phyloP scores from a whole-genome alignment of 2,329 filamentous ascomycete species.

The Pseudocercospora fuligena region DNA sequence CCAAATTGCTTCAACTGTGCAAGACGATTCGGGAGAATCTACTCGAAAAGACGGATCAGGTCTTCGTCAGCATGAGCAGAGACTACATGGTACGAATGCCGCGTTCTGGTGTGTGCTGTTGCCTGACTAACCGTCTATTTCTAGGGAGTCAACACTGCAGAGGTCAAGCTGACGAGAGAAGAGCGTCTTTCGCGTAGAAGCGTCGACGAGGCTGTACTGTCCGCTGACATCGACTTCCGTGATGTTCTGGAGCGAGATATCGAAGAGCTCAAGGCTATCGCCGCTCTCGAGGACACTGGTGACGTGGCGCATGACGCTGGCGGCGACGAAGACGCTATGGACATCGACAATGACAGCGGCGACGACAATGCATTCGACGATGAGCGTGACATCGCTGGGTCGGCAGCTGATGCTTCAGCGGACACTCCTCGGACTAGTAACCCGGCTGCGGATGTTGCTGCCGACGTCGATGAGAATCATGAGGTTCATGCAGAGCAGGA shows the following conservation, averaged over 20 bases:
- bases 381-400: constrained; percentile 4
- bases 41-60: constrained; percentile 52
- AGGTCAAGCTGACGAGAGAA: constrained; percentile 26
- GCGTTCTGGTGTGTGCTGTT: not conserved
- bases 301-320: not conserved
- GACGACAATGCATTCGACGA: constrained; percentile 14
- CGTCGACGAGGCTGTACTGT: constrained; percentile 28
- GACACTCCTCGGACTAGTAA: not conserved
- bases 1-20: constrained; percentile 49
- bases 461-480: not conserved
- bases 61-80: constrained; percentile 42
- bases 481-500: not conserved
- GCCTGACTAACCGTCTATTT: constrained; percentile 29
- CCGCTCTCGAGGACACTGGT: not conserved
- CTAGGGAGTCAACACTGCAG: constrained; percentile 34
- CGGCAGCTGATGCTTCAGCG: not conserved
- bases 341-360: constrained; percentile 5
- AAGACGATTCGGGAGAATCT: constrained; percentile 50
- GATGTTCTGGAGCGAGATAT: constrained; percentile 26
- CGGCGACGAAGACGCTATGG: constrained; percentile 17
- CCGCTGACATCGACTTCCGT: constrained; percentile 25
- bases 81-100: constrained; percentile 40
- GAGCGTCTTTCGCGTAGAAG: constrained; percentile 28
- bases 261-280: constrained; percentile 23
- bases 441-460: not conserved